Evolutionary conservation across 176 grass and related monocot species (phyloP).

Genomic region (Oryza australiensis): DNA sequence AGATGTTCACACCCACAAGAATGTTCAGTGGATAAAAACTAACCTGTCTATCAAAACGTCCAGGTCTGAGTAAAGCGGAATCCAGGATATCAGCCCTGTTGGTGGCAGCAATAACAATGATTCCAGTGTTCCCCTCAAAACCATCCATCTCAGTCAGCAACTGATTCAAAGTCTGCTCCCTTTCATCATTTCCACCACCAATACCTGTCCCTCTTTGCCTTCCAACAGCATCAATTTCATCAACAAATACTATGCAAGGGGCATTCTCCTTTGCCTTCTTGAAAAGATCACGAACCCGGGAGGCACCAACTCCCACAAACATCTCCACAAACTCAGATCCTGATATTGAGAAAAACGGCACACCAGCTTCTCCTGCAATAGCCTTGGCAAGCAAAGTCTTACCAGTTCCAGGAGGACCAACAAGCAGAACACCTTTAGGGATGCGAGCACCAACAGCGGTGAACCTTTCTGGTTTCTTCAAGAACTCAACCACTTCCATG

Average conservation of each 20-base stretch:
- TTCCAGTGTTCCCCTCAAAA: conserved; percentile 91
- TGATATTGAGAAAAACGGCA: conserved; percentile 97
- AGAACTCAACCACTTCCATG: conserved; percentile 98
- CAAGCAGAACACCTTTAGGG: conserved; percentile 97
- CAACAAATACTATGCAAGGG: conserved; percentile 96
- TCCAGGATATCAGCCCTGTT: conserved; percentile 97
- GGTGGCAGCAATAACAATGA: conserved; percentile 96
- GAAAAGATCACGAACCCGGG: conserved; percentile 93
- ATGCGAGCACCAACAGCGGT: conserved; percentile 97
- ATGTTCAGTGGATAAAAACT: conserved; percentile 18
- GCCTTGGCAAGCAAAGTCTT: conserved; percentile 98
- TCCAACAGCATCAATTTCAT: conserved; percentile 94
- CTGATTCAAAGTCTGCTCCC: conserved; percentile 90
- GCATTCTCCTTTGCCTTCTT: conserved; percentile 99
- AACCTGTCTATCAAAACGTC: conserved; percentile 99
- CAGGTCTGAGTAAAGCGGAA: conserved; percentile 93
- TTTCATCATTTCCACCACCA: conserved; percentile 94
- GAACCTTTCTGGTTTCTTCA: conserved; percentile 97
- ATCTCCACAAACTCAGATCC: conserved; percentile 99
- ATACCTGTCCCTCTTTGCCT: conserved; percentile 92
- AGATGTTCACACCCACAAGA: conserved; percentile 1
- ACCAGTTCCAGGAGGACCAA: conserved; percentile 93
- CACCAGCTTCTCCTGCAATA: conserved; percentile 95
- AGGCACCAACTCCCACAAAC: conserved; percentile 98
- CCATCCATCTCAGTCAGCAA: conserved; percentile 96